phyloP scores from a whole-genome alignment of 352 stramenopile species.

The Phytophthora uliginosa region DNA sequence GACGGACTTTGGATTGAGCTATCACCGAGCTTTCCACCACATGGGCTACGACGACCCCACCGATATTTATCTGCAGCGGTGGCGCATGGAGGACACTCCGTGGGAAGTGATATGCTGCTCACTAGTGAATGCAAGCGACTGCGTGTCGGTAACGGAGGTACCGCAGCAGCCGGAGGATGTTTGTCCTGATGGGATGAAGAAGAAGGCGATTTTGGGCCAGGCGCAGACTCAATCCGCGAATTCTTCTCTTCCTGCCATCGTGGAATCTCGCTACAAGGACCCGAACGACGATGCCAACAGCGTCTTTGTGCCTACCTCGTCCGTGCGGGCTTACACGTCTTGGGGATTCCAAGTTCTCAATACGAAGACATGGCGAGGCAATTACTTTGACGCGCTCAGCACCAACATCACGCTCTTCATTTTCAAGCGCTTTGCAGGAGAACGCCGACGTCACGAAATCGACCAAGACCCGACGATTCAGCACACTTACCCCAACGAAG shows the following conservation, averaged over 20 bases:
- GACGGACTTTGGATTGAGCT: slow-evolving; percentile 96
- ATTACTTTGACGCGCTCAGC: slow-evolving; percentile 94
- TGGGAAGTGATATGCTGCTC: slow-evolving; percentile 94
- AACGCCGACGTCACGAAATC: slow-evolving; percentile 57
- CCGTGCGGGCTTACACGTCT: slow-evolving; percentile 79
- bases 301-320: slow-evolving; percentile 86
- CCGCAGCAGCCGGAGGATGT: slow-evolving; percentile 43
- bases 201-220: slow-evolving; percentile 73
- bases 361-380: slow-evolving; percentile 95
- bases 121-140: slow-evolving; percentile 63
- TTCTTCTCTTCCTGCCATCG: slow-evolving; percentile 29
- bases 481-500: slow-evolving; percentile 68
- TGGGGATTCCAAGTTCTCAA: slow-evolving; percentile 89
- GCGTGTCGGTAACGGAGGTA: slow-evolving; percentile 55
- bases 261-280: slow-evolving; percentile 94
- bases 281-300: slow-evolving; percentile 92
- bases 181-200: slow-evolving; percentile 65
- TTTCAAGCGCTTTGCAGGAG: slow-evolving; percentile 77
- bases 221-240: slow-evolving; percentile 60
- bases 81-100: slow-evolving; percentile 94
- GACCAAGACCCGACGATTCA: slow-evolving; percentile 40
- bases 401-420: slow-evolving; percentile 94
- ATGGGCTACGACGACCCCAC: slow-evolving; percentile 97
- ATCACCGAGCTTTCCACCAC: slow-evolving; percentile 96
- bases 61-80: slow-evolving; percentile 98